Base-by-base conservation (phyloP, 1,284 basidiomycete species). In the Ustilago cynodontis region DNA sequence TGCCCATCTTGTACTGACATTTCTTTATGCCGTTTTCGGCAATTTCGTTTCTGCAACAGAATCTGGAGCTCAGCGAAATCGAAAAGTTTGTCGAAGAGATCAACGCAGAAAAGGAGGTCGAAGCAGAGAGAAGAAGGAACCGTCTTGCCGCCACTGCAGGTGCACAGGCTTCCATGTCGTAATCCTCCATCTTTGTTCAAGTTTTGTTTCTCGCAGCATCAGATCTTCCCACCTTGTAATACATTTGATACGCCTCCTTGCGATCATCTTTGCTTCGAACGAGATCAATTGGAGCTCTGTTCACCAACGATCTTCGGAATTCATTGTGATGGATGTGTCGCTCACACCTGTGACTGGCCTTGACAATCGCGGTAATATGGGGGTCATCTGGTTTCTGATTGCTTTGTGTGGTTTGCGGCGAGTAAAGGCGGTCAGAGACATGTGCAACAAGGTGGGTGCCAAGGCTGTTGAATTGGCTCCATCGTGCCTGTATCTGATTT, bases 91-190 rank as follows among this genome's bases (percentile, higher is more conserved):
- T 86, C 24, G 76, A 81, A 31, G 63, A 76, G 58, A 86, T 86
- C 64, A 84, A 84, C 45, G 56, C 63, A 11, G 84, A 86, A 50
- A 83, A 84, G 75, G 84, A 86, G 59, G 82, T 71, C 11, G 84
- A 86, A 54, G 84, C 84, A 1, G 84, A 86, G 59, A 71, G 84
- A 14, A 82, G 84, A 65, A 78, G 82, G 47, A 84, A 78, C 45
- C 64, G 83, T 20, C 64, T 85, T 6, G 84, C 84, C 6, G 82
- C 82, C 9, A 85, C 84, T n/a, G 83, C 84, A 3, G 79, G 80
- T 35, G 84, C 83, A 18, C 79, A 82, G 57, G 82, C 78, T 11
- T 76, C 71, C 41, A 85, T 86, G 80, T 61, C 69, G 16, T 71
- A 62, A 29, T 24, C 24, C 35, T 37, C 14, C 14, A 11, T 37